Evolutionary conservation across 495 filamentous ascomycete species (phyloP).

Genomic region (Glonium stellatum): DNA sequence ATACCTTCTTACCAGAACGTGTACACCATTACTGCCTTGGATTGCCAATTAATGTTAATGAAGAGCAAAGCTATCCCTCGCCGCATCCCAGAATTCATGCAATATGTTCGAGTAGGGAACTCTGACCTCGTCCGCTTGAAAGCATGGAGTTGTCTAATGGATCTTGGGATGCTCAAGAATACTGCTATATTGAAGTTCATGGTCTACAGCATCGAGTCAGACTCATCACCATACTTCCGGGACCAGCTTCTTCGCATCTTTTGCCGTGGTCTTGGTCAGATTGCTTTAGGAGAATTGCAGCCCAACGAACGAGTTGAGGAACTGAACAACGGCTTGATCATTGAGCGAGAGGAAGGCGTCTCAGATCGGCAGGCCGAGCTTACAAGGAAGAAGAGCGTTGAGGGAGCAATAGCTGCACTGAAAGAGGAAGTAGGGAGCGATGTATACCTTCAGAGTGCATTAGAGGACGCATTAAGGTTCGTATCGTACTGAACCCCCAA

Average conservation of each 20-base stretch:
- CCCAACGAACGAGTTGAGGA: constrained; percentile 25
- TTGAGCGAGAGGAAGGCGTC: constrained; percentile 63
- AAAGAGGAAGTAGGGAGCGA: constrained; percentile 63
- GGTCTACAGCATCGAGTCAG: constrained; percentile 62
- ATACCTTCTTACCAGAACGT: constrained; percentile 85
- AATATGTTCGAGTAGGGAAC: constrained; percentile 72
- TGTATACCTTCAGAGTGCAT: constrained; percentile 53
- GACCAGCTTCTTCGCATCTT: constrained; percentile 60
- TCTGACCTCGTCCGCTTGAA: constrained; percentile 72
- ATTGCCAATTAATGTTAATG: constrained; percentile 69
- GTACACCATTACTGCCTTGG: constrained; percentile 72
- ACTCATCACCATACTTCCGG: constrained; percentile 76
- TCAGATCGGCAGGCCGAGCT: constrained; percentile 62
- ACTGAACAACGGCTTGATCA: constrained; percentile 59
- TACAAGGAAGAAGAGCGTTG: constrained; percentile 66
- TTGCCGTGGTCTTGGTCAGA: constrained; percentile 62
- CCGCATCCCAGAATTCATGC: constrained; percentile 62
- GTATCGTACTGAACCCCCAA: too few relatives aligned
- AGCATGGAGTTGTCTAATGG: constrained; percentile 73
- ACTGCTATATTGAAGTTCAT: constrained; percentile 60
- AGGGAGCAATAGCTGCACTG: constrained; percentile 66
- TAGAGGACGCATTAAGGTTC: constrained; percentile 62
- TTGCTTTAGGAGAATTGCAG: constrained; percentile 65
- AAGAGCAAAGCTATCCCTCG: constrained; percentile 58
- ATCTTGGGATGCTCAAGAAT: constrained; percentile 63